These are phyloP conservation scores for Fusarium sp. DNA, from an alignment of 2,329 filamentous ascomycete species.

Conservation along the genomic window DNA sequence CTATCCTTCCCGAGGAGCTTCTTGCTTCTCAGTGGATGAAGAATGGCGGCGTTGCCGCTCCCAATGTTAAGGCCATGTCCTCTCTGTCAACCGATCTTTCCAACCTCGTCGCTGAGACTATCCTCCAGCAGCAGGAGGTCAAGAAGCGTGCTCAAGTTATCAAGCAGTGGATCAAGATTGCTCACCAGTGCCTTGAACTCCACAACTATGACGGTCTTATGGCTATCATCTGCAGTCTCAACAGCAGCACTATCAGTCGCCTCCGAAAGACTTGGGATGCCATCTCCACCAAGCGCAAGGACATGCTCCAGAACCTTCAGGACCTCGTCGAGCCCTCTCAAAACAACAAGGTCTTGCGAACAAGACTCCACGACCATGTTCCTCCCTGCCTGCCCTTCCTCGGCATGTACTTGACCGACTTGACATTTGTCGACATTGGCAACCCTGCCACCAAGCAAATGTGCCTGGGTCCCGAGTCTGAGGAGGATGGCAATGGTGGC, in stretches of 20 bases:
- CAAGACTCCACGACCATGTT: constrained; percentile 83
- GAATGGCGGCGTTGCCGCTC: constrained; percentile 78
- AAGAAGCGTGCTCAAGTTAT: constrained; percentile 92
- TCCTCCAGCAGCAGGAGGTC: constrained; percentile 85
- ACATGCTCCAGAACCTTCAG: constrained; percentile 80
- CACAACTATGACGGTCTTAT: constrained; percentile 97
- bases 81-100: constrained; percentile 90
- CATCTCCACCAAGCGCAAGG: constrained; percentile 84
- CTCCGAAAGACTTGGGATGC: constrained; percentile 92
- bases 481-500: constrained; percentile 70
- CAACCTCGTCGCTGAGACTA: constrained; percentile 91
- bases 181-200: constrained; percentile 83
- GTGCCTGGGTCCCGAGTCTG: constrained; percentile 54
- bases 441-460: constrained; percentile 87
- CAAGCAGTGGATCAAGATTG: constrained; percentile 99
- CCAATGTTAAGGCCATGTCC: constrained; percentile 95
- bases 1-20: constrained; percentile 91
- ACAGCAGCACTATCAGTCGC: constrained; percentile 89
- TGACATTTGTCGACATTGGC: constrained; percentile 95
- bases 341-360: constrained; percentile 89
- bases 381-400: constrained; percentile 95
- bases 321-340: constrained; percentile 87
- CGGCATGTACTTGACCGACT: constrained; percentile 93
- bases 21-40: constrained; percentile 95
- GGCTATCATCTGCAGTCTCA: constrained; percentile 95